Evolutionary conservation across 176 grass and related monocot species (phyloP).

Genomic region (Musa beccarii): DNA sequence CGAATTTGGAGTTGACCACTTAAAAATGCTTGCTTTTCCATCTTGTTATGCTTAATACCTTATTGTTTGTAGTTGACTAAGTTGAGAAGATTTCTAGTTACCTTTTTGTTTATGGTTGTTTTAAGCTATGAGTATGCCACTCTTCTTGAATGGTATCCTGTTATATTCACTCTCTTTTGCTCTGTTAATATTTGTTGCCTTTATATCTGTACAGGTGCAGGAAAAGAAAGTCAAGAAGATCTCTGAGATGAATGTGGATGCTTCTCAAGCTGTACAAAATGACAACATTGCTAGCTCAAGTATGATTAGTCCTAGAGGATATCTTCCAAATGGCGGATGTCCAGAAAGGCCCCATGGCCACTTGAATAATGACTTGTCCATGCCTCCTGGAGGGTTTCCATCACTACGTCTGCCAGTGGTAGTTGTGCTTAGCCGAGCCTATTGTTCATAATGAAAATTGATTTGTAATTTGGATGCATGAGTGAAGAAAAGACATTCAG

Average conservation of each 20-base stretch:
- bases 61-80: too few species aligned
- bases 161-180: conserved; percentile 1
- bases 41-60: too few species aligned
- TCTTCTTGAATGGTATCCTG: neutral
- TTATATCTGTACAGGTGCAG: conserved; percentile 57
- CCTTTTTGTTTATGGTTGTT: too few species aligned
- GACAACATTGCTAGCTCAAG: conserved; percentile 34
- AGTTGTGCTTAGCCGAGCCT: conserved; percentile 48
- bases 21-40: too few species aligned
- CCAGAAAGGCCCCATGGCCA: conserved; percentile 12
- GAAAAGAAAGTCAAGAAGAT: conserved; percentile 97
- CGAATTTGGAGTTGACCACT: too few species aligned
- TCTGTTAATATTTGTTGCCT: conserved; percentile 10
- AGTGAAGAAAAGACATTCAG: neutral
- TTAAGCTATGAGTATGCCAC: neutral
- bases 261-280: conserved; percentile 51
- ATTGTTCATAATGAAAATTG: conserved; percentile 8
- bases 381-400: conserved; percentile 29
- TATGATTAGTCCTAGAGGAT: conserved; percentile 12
- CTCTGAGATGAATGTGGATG: conserved; percentile 62
- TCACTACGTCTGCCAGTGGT: conserved; percentile 84
- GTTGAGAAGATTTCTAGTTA: too few species aligned
- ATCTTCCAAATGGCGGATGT: conserved; percentile 42
- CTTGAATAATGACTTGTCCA: conserved; percentile 17
- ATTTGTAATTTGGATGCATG: conserved; percentile 1